Conservation (phyloP, 192 early-diverging fungal genomes). For the Cetraspora pellucida region DNA sequence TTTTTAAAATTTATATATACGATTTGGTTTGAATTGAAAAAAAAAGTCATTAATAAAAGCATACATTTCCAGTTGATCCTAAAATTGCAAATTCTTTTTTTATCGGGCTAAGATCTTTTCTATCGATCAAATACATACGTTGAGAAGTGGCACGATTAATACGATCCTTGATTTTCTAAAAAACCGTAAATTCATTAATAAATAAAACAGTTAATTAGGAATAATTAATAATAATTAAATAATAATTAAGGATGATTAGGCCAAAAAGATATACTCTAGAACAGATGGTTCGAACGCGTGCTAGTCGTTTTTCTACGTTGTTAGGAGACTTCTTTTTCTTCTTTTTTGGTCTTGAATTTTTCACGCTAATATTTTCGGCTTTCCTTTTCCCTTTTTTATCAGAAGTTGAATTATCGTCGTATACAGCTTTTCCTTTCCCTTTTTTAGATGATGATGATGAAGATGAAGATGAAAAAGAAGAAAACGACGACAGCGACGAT, state of each 20-base stretch:
- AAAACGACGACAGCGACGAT: too few species aligned
- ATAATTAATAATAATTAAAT: neutral
- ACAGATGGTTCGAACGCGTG: neutral
- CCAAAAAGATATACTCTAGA: neutral
- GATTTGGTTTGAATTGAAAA: too few species aligned
- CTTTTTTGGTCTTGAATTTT: neutral
- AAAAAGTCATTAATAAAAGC: neutral
- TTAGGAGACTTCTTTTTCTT: neutral
- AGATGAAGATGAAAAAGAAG: too few species aligned
- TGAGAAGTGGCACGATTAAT: neutral
- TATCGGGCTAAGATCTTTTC: neutral
- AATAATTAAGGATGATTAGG: too few species aligned
- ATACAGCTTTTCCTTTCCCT: neutral
- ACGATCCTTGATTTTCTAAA: neutral
- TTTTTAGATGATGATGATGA: neutral
- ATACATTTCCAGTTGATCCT: constrained; percentile 12
- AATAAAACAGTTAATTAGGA: neutral
- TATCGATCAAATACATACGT: neutral
- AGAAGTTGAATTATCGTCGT: neutral
- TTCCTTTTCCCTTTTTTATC: neutral
- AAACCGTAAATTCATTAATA: neutral
- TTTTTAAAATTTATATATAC: too few species aligned
- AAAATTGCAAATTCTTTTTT: neutral
- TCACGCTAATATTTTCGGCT: neutral
- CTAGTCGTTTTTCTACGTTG: neutral